Base-by-base conservation (phyloP, 2,329 filamentous ascomycete genomes). In the Didymella arachidicola region DNA sequence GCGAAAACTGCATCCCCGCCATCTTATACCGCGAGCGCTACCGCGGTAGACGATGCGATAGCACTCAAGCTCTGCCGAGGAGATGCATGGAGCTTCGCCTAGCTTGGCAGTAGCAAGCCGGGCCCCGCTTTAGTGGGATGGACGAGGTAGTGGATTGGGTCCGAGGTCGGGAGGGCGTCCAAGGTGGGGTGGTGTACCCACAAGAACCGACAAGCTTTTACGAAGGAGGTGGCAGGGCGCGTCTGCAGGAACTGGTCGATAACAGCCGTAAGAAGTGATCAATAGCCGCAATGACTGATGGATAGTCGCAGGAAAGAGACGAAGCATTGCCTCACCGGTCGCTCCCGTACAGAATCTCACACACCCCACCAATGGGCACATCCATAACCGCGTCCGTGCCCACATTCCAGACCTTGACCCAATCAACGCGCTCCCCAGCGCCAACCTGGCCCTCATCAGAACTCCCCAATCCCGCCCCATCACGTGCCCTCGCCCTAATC, bases 311-410 rank as follows among this genome's bases (percentile, higher is more conserved):
- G 61, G 65, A 61, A 63, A 32, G 12, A 60, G 64, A 69, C 66
- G 45, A 34, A 61, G 45, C 57, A 55, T 47, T n/a, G 6, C 25
- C 25, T 36, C 38, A 59, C 18, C 50, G 38, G 7, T 61, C 68
- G 14, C 86, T 84, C 0, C 92, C 93, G 77, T 98, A 99, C 22
- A 99, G 75, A 32, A 99, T 88, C 80, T 99, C 93, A 73, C 94
- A 98, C 2, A 98, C 94, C 0, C 94, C 95, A 10, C 93, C 93
- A 65, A 98, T 85, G 7, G 95, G 95, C 47, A 99, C 89, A 79
- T 99, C 95, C 91, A 99, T 91, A 7, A 98, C 95, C 1, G 93
- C 95, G 82, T 99, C 95, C 0, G 95, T 99, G 18, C 95, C 93
- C 68, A 91, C 88, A 71, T 88, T 93, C 95, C 95, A 99, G 18